Conservation (phyloP, 2,329 filamentous ascomycete genomes). For the Aspergillus vadensis region DNA sequence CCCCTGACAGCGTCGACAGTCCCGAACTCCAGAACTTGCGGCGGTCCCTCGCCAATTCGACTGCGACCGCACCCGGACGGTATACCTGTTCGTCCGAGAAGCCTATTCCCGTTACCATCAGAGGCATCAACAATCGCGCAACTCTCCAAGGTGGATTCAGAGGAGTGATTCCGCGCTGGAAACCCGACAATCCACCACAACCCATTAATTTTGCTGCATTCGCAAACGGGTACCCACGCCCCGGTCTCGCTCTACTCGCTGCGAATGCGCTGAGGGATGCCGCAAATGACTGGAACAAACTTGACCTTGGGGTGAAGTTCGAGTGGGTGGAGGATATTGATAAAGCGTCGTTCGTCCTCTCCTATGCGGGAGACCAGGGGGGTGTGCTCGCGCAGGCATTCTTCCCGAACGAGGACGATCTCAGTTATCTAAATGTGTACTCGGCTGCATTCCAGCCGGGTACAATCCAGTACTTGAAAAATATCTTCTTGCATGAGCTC, state of each 20-base stretch:
- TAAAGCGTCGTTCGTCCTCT: slow-evolving; percentile 9
- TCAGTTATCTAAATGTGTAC: slow-evolving; percentile 16
- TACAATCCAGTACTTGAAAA: slow-evolving; percentile 9
- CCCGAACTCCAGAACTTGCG: not conserved
- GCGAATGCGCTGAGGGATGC: slow-evolving; percentile 7
- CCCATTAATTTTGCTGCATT: slow-evolving; percentile 11
- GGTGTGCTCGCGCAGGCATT: slow-evolving; percentile 9
- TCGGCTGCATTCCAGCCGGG: slow-evolving; percentile 8
- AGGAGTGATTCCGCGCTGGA: slow-evolving; percentile 4
- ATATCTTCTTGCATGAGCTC: slow-evolving; percentile 16
- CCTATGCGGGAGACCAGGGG: slow-evolving; percentile 1
- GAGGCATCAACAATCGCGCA: not conserved
- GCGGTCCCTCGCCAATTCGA: not conserved
- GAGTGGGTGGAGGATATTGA: slow-evolving; percentile 5
- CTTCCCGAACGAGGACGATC: slow-evolving; percentile 5
- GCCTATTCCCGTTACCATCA: not conserved
- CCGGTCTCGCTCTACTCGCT: slow-evolving; percentile 1
- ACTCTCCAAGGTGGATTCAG: slow-evolving; percentile 3
- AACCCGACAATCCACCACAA: not conserved
- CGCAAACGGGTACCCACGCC: slow-evolving; percentile 4
- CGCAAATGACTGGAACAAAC: slow-evolving; percentile 10
- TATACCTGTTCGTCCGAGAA: slow-evolving; percentile 8
- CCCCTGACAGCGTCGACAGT: not conserved
- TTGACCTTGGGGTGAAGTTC: slow-evolving; percentile 6
- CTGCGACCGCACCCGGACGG: not conserved